Evolutionary conservation across 1,139 yeast species (phyloP), one percentile per base, ranked within the genome.

Genomic region (Taphrina betulina): DNA sequence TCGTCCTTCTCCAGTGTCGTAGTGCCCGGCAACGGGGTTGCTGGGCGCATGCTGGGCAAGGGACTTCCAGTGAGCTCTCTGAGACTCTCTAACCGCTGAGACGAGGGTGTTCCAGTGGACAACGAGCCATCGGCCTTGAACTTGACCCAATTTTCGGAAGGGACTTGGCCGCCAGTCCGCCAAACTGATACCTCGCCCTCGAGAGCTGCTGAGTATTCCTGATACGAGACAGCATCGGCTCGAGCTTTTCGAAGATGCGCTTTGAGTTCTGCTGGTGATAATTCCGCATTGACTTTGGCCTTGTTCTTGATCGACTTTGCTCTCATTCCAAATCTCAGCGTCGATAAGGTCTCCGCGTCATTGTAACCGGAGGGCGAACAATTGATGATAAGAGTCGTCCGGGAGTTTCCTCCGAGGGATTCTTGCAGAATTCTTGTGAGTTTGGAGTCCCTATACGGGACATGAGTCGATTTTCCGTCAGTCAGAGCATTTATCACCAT

Each of bases 391-490:
- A 89, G 73, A 1, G 88, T 80, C 0, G 96, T 89, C 58, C 92
- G 74, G 1, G 94, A 82, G 67, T 89, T 88, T 1, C 96, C 96
- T 2, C 95, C 95, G 23, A 89, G 72, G 0, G 95, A 82, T 64
- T 87, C 95, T 67, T 87, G 95, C 40, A 89, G 71, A 12, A 89
- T 81, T 59, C 95, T 75, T 0, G 96, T 88, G 57, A 89, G 75
- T 64, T 85, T 85, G 0, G 95, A 86, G 64, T 87, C 95, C 60
- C 95, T 74, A 64, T 86, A 87, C 0, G 95, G 95, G 3, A 85
- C 72, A 67, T 84, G 88, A 1, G 79, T 72, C 1, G 82, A 73
- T 62, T 77, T 80, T 2, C 82, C 78, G 63, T 84, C 94, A 0
- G 95, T 83, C 54, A 89, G 74, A 0, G 92, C 79, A 63, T 85